Evolutionary conservation across 164 flowering plant species (phyloP).

Genomic region (Platanus orientalis): DNA sequence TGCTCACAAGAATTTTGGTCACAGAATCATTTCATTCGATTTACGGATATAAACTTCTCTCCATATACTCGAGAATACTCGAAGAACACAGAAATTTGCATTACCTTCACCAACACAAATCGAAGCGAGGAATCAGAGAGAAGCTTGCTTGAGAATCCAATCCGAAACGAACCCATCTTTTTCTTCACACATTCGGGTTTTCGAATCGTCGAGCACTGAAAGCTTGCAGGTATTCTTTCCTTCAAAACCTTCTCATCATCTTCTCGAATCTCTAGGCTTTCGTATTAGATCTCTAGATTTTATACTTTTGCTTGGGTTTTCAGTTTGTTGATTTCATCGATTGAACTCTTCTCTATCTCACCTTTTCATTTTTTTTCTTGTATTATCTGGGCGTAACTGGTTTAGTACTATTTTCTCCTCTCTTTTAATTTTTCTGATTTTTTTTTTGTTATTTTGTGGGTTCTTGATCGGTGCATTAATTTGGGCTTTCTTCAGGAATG

Average conservation of each 20-base stretch:
- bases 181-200: not conserved
- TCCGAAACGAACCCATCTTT: not conserved
- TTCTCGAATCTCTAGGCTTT: not conserved
- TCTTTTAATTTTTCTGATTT: no score
- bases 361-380: not conserved
- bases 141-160: not conserved
- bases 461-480: not conserved
- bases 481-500: not conserved
- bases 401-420: not conserved
- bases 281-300: not conserved
- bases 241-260: not conserved
- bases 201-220: not conserved
- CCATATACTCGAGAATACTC: no score
- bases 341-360: not conserved
- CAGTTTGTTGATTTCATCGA: not conserved
- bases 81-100: no score
- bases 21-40: no score
- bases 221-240: conserved; percentile 1
- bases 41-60: no score
- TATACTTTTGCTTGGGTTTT: not conserved
- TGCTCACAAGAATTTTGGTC: no score
- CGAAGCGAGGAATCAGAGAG: not conserved
- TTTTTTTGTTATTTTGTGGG: no score
- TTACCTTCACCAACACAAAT: not conserved
- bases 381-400: not conserved